These are phyloP conservation scores for Linderina pennispora DNA, from an alignment of 192 early-diverging fungal species.

Conservation along the genomic window DNA sequence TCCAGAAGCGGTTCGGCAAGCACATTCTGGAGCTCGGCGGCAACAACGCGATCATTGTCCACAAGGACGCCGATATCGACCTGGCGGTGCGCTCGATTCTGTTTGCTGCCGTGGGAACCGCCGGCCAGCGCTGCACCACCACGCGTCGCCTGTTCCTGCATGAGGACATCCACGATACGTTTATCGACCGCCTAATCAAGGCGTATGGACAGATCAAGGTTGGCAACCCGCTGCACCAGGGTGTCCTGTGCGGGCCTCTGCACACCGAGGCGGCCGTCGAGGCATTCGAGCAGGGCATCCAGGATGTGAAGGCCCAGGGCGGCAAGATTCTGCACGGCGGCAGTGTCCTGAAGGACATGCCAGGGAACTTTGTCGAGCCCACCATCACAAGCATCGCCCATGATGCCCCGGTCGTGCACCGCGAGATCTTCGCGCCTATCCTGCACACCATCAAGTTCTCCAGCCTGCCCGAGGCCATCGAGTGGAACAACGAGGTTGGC, in stretches of 20 bases:
- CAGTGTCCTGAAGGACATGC: constrained; percentile 56
- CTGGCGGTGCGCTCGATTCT: constrained; percentile 78
- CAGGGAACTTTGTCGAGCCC: constrained; percentile 90
- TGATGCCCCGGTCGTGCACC: constrained; percentile 73
- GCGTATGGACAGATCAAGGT: constrained; percentile 85
- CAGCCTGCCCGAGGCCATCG: constrained; percentile 79
- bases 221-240: constrained; percentile 78
- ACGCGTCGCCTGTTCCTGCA: constrained; percentile 88
- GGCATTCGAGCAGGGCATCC: constrained; percentile 66
- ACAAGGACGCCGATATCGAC: constrained; percentile 85
- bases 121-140: constrained; percentile 94
- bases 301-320: constrained; percentile 73
- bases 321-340: constrained; percentile 86
- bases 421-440: constrained; percentile 95
- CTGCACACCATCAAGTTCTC: constrained; percentile 77
- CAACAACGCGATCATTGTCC: constrained; percentile 94
- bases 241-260: constrained; percentile 85
- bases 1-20: constrained; percentile 85
- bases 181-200: constrained; percentile 69
- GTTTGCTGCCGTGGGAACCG: constrained; percentile 95
- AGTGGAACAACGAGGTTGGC: constrained; percentile 80
- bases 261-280: constrained; percentile 82
- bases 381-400: constrained; percentile 80
- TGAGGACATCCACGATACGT: constrained; percentile 77
- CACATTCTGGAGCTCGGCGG: constrained; percentile 86